These are phyloP conservation scores for Deinandra increscens DNA, from an alignment of 129 eudicot species.

Conservation along the genomic window DNA sequence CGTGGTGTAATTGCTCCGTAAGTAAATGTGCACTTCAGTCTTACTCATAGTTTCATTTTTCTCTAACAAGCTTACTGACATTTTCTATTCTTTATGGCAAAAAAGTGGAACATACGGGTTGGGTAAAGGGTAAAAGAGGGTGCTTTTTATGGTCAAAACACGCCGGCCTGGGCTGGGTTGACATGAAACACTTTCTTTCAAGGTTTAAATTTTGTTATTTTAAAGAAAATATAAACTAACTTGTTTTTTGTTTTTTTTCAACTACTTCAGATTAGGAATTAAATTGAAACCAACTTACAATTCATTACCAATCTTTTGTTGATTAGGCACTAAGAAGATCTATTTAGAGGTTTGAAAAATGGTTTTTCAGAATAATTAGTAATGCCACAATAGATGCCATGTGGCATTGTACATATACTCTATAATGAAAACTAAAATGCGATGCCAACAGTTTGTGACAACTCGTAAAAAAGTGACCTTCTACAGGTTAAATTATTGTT, in stretches of 20 bases:
- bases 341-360: background rate
- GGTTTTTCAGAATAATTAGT: background rate
- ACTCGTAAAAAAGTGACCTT: too few species aligned
- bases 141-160: background rate
- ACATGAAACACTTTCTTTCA: background rate
- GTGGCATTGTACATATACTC: background rate
- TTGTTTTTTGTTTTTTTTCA: background rate
- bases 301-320: background rate
- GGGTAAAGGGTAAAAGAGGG: background rate
- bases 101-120: background rate
- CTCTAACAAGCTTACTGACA: too few species aligned
- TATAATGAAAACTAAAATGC: background rate
- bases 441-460: background rate
- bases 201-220: too few species aligned
- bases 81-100: background rate
- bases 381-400: too few species aligned
- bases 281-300: background rate
- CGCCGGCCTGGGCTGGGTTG: background rate
- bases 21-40: constrained; percentile 25
- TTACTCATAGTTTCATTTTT: background rate
- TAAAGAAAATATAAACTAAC: background rate
- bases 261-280: background rate
- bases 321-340: background rate
- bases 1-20: constrained; percentile 99
- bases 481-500: background rate